Percentiles rank a stretch among this genome's conserved stretches.
phyloP scores from a whole-genome alignment of 2,329 filamentous ascomycete genomes.

The Exophiala aquamarina region DNA sequence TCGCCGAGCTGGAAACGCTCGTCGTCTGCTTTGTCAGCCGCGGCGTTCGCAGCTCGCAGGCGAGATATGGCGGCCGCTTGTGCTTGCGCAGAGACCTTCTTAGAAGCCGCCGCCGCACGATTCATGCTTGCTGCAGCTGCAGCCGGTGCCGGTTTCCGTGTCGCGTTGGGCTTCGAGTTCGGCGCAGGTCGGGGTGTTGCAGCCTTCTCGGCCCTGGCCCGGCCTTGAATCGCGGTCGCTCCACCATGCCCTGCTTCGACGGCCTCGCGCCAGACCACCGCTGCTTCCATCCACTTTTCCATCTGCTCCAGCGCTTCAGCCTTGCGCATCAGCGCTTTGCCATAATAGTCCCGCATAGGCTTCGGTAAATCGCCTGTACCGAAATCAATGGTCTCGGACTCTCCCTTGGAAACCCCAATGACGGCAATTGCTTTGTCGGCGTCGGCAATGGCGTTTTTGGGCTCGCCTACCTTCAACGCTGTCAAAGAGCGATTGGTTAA shows the following conservation, averaged over 20 bases:
- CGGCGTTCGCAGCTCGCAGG: conserved; percentile 78
- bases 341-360: conserved; percentile 89
- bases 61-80: conserved; percentile 72
- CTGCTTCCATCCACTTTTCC: conserved; percentile 88
- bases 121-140: background rate
- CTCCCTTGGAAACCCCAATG: conserved; percentile 77
- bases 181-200: conserved; percentile 39
- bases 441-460: conserved; percentile 81
- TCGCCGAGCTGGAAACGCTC: conserved; percentile 91
- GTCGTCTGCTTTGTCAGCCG: conserved; percentile 81
- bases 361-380: conserved; percentile 65
- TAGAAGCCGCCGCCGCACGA: conserved; percentile 32
- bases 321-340: conserved; percentile 90
- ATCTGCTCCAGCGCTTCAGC: conserved; percentile 94
- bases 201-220: conserved; percentile 88
- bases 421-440: conserved; percentile 76
- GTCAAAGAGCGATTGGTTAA: conserved; percentile 90
- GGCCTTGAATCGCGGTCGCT: conserved; percentile 76
- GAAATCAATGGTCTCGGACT: conserved; percentile 75
- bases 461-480: conserved; percentile 85
- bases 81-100: conserved; percentile 29
- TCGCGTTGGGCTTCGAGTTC: conserved; percentile 44
- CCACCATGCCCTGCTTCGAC: conserved; percentile 87
- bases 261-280: conserved; percentile 74
- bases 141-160: conserved; percentile 22